Percentiles rank a stretch among this genome's conserved stretches.
Evolutionary conservation across 2,329 filamentous ascomycete species (phyloP).

Genomic region (Talaromyces sp.): DNA sequence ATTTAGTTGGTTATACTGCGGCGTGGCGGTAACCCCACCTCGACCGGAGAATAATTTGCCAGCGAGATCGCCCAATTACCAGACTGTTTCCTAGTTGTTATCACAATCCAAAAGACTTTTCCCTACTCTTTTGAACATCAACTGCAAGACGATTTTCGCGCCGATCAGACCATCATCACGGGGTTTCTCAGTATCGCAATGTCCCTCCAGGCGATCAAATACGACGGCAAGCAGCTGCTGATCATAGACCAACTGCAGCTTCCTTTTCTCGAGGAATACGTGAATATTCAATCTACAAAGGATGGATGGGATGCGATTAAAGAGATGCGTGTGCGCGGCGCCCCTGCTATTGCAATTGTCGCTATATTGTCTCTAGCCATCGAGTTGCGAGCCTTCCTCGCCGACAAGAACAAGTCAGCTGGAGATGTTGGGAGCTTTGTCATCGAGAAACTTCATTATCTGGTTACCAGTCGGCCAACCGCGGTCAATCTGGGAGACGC

Average conservation of each 20-base stretch:
- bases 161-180: not conserved
- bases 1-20: not conserved
- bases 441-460: slow-evolving; percentile 71
- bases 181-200: slow-evolving; percentile 17
- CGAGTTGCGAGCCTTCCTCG: slow-evolving; percentile 58
- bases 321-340: slow-evolving; percentile 64
- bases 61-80: not conserved
- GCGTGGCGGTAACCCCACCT: not conserved
- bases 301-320: slow-evolving; percentile 65
- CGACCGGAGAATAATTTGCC: not conserved
- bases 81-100: not conserved
- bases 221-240: slow-evolving; percentile 50
- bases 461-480: slow-evolving; percentile 84
- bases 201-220: slow-evolving; percentile 60
- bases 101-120: not conserved
- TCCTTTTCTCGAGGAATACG: slow-evolving; percentile 56
- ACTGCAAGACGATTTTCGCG: not conserved
- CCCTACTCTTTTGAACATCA: not conserved
- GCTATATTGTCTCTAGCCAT: slow-evolving; percentile 84
- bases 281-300: slow-evolving; percentile 49
- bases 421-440: slow-evolving; percentile 67
- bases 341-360: slow-evolving; percentile 97
- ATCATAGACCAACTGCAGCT: slow-evolving; percentile 62
- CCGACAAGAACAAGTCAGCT: slow-evolving; percentile 42
- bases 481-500: slow-evolving; percentile 94